A percentile compares a stretch with the other conserved stretches of the same genome.
phyloP scores from a whole-genome alignment of 2,329 filamentous ascomycete genomes.

The Beauveria caledonica region DNA sequence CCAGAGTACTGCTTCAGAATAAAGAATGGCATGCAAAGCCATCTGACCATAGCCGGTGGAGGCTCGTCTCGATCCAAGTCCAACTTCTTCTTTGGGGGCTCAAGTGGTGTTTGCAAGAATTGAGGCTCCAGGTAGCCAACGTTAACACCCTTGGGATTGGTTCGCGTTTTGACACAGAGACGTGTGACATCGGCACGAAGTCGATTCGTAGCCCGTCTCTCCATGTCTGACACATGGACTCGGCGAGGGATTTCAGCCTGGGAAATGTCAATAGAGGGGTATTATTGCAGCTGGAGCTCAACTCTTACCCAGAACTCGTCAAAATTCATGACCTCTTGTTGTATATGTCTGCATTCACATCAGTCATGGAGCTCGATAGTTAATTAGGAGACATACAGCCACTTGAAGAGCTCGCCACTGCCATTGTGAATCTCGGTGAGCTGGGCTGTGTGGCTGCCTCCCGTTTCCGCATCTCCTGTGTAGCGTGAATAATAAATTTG shows the following conservation, averaged over 20 bases:
- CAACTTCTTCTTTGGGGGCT: conserved; percentile 17
- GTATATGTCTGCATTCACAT: conserved; percentile 24
- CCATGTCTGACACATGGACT: conserved; percentile 24
- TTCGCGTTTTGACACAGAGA: conserved; percentile 27
- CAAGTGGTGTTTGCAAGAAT: conserved; percentile 29
- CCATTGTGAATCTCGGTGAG: conserved; percentile 29
- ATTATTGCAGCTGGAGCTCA: too few relatives aligned
- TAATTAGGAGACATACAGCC: conserved; percentile 25
- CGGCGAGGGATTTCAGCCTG: conserved; percentile 29
- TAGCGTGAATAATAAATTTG: conserved; percentile 28
- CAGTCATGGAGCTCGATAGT: conserved; percentile 12
- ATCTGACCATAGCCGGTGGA: conserved; percentile 21
- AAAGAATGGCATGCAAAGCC: conserved; percentile 42
- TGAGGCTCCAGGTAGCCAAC: conserved; percentile 35
- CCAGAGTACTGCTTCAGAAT: conserved; percentile 35
- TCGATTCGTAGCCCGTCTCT: conserved; percentile 27
- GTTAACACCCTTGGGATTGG: conserved; percentile 28
- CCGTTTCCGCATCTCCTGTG: conserved; percentile 29
- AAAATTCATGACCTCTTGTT: conserved; percentile 33
- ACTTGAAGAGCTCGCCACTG: conserved; percentile 30
- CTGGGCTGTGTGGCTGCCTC: conserved; percentile 27
- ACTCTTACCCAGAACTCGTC: conserved; percentile 31
- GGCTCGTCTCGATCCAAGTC: conserved; percentile 10
- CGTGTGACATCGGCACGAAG: conserved; percentile 31
- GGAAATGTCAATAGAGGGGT: not conserved